Base-by-base conservation (phyloP, 177 flowering plant species). In the Vitis hybrid region DNA sequence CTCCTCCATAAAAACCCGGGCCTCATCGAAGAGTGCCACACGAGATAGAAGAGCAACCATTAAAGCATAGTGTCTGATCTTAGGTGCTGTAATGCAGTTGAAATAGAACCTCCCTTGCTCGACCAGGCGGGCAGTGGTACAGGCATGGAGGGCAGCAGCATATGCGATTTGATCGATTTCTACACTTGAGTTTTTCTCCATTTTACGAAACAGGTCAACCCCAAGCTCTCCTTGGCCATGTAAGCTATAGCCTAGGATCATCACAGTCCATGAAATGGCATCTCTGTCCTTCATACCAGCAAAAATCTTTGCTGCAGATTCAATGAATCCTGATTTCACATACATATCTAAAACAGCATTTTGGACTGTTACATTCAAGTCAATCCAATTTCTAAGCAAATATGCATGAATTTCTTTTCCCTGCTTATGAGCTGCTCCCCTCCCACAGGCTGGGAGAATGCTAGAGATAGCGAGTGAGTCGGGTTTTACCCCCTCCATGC, bases 321-420 rank as follows among this genome's bases (percentile, higher is more conserved):
- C 80, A 13, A 85, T 19, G 52, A 50, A 80, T 56, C 94, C 94
- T 17, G 91, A 82, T 79, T 91, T 90, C 51, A 84, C 81, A 75
- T 90, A 89, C 93, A 89, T 90, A 79, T 92, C 95, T 73, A 83
- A 76, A 4, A 88, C 21, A 34, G 93, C 92, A 75, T 90, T 90
- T 19, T 77, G 76, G 13, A 87, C 82, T 4, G 66, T 79, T 9
- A 76, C 48, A 70, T 81, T 81, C 48, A 76, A 12, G 12, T 77
- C 79, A 17, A 84, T 56, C 11, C 71, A 60, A 71, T 73, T 82
- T 67, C 88, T 78, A 57, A 89, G 69, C 74, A 83, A 60, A 74
- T 85, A 79, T 0, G 83, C 86, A 72, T 90, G 93, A 68, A 90
- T 81, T 64, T 90, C 93, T 75, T 82, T 88, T 10, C 93, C 93